Evolutionary conservation across 495 filamentous ascomycete species (phyloP).

Genomic region (Hypoxylon intermedium): DNA sequence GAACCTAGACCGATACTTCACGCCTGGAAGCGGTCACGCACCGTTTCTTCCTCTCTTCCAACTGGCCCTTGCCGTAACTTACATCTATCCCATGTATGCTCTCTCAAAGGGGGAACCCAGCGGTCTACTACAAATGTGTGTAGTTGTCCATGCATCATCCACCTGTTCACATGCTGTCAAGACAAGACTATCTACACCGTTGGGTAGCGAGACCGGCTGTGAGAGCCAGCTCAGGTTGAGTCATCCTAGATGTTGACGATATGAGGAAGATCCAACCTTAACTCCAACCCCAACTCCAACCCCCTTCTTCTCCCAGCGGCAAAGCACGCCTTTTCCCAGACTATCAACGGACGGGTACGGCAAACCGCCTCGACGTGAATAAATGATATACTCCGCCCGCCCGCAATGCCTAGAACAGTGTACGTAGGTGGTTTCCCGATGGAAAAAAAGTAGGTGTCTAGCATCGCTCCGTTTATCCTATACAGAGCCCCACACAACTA

Average conservation of each 20-base stretch:
- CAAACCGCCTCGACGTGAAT: slow-evolving; percentile 13
- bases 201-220: too few species aligned
- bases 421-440: slow-evolving; percentile 15
- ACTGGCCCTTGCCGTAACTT: neutral
- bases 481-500: slow-evolving; percentile 20
- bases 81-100: slow-evolving; percentile 4
- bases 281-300: slow-evolving; percentile 6
- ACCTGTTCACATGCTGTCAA: slow-evolving; percentile 7
- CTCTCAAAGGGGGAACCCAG: slow-evolving; percentile 15
- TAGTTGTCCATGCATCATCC: slow-evolving; percentile 7
- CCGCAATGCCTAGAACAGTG: too few species aligned
- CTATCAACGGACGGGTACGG: slow-evolving; percentile 12
- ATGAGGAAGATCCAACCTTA: slow-evolving; percentile 12
- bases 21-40: slow-evolving; percentile 32
- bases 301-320: slow-evolving; percentile 5
- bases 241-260: too few species aligned
- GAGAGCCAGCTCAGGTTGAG: neutral
- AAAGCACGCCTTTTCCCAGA: neutral
- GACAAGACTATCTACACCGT: too few species aligned
- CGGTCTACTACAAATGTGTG: slow-evolving; percentile 17
- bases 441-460: slow-evolving; percentile 15
- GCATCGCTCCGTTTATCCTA: slow-evolving; percentile 29
- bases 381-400: slow-evolving; percentile 24
- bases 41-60: slow-evolving; percentile 16
- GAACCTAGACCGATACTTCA: slow-evolving; percentile 28